Conservation (phyloP, 2,329 filamentous ascomycete species). For the Pseudonectria buxi region DNA sequence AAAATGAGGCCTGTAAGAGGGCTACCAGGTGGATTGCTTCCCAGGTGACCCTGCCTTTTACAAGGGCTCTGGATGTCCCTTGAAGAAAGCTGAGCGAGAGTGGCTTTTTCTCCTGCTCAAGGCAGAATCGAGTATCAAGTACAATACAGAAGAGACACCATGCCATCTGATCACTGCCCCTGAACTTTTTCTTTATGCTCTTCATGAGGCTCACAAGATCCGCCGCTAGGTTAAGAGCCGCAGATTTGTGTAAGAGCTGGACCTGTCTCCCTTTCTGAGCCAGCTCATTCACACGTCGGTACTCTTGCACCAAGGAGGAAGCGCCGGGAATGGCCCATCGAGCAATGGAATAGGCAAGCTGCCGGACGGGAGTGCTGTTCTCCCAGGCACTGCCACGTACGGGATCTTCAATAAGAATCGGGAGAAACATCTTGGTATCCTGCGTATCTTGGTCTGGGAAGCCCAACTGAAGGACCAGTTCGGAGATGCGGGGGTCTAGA, state of each 20-base stretch:
- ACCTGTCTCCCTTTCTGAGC: conserved; percentile 24
- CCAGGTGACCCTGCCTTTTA: conserved; percentile 36
- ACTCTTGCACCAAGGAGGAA: conserved; percentile 26
- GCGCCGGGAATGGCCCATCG: conserved; percentile 10
- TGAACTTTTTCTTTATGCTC: conserved; percentile 2
- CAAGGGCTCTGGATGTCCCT: neutral
- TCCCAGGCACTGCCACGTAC: conserved; percentile 51
- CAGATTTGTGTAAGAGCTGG: conserved; percentile 7
- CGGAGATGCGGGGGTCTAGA: conserved; percentile 34
- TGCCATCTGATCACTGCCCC: conserved; percentile 1
- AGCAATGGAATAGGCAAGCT: conserved; percentile 49
- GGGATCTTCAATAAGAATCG: conserved; percentile 53
- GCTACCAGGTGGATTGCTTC: conserved; percentile 54
- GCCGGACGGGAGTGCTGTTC: conserved; percentile 42
- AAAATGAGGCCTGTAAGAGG: conserved; percentile 52
- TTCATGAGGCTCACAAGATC: conserved; percentile 17
- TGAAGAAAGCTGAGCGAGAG: conserved; percentile 19
- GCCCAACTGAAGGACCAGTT: conserved; percentile 29
- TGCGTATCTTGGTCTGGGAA: conserved; percentile 7
- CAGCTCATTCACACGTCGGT: conserved; percentile 27
- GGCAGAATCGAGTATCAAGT: conserved; percentile 24
- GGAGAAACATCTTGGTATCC: conserved; percentile 52
- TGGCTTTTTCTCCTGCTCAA: conserved; percentile 21
- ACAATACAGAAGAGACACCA: conserved; percentile 23
- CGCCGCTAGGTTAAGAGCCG: conserved; percentile 5